These are phyloP conservation scores for Candida piceae DNA, from an alignment of 805 yeast species.

Conservation along the genomic window DNA sequence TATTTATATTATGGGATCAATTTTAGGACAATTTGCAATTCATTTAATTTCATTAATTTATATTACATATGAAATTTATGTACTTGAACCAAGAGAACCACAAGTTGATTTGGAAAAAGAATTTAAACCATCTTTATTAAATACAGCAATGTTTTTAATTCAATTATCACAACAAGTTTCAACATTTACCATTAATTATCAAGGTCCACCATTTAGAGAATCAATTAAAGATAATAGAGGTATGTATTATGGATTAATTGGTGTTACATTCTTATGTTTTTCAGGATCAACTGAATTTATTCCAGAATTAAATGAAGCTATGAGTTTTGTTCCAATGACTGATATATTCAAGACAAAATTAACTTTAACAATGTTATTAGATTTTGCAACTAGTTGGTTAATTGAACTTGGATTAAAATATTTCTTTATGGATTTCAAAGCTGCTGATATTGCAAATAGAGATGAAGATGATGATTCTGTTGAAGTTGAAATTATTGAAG, in stretches of 20 bases:
- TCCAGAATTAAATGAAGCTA: constrained; percentile 89
- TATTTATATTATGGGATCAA: constrained; percentile 94
- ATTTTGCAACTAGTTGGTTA: constrained; percentile 69
- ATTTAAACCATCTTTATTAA: constrained; percentile 83
- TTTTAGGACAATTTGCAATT: constrained; percentile 91
- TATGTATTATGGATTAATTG: constrained; percentile 92
- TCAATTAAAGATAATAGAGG: constrained; percentile 86
- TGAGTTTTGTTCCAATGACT: constrained; percentile 88
- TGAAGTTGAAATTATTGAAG: constrained; percentile 1
- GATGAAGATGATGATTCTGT: constrained; percentile 20
- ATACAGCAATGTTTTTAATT: constrained; percentile 91
- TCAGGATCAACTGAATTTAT: constrained; percentile 91
- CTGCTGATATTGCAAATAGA: constrained; percentile 79
- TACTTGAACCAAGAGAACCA: constrained; percentile 89
- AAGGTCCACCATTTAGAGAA: constrained; percentile 95
- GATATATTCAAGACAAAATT: constrained; percentile 68
- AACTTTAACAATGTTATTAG: constrained; percentile 67
- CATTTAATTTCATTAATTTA: constrained; percentile 81
- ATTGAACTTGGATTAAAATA: constrained; percentile 78
- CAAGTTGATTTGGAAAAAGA: constrained; percentile 84
- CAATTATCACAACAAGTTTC: constrained; percentile 96
- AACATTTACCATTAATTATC: constrained; percentile 95
- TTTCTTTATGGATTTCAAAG: constrained; percentile 84
- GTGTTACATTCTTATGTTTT: constrained; percentile 83
- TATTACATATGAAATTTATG: constrained; percentile 77